These are phyloP conservation scores for Phytophthora pini DNA, from an alignment of 352 stramenopile genomes.

Conservation along the genomic window DNA sequence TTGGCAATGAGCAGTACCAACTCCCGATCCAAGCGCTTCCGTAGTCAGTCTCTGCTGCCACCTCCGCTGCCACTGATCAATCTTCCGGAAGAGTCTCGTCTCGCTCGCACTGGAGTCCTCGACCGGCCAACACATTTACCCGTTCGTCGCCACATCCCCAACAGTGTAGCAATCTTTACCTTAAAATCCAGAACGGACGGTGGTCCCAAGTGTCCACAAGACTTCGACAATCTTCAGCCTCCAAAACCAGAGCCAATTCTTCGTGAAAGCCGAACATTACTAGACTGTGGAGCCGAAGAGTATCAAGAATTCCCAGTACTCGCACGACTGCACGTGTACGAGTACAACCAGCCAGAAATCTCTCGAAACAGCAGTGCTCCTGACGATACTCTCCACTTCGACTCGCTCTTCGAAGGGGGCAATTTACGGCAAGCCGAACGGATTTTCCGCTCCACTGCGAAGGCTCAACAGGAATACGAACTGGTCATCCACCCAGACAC, in stretches of 20 bases:
- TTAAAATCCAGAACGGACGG: slow-evolving; percentile 3
- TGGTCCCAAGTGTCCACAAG: background rate
- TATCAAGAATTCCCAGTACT: slow-evolving; percentile 39
- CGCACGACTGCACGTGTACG: slow-evolving; percentile 60
- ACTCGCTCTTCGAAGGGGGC: slow-evolving; percentile 81
- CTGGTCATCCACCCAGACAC: slow-evolving; percentile 77
- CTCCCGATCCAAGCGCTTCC: slow-evolving; percentile 34
- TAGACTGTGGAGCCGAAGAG: slow-evolving; percentile 47
- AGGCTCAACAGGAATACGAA: slow-evolving; percentile 69
- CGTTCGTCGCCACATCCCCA: slow-evolving; percentile 47
- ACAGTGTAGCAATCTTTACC: slow-evolving; percentile 3
- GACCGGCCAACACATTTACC: slow-evolving; percentile 54
- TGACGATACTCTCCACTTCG: slow-evolving; percentile 69
- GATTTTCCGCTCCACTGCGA: slow-evolving; percentile 43
- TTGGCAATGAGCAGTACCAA: slow-evolving; percentile 27
- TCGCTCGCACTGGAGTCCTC: slow-evolving; percentile 49
- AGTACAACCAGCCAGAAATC: slow-evolving; percentile 71
- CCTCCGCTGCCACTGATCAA: slow-evolving; percentile 68
- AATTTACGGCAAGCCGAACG: slow-evolving; percentile 70
- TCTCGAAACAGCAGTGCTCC: slow-evolving; percentile 39
- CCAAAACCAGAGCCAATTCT: slow-evolving; percentile 53
- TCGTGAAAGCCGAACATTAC: slow-evolving; percentile 41
- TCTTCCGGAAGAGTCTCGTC: slow-evolving; percentile 53
- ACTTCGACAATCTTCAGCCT: slow-evolving; percentile 11
- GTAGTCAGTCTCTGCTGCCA: slow-evolving; percentile 43